A percentile compares a stretch with the other conserved stretches of the same genome.
These are phyloP conservation scores for Grosmannia huntii DNA, from an alignment of 2,329 filamentous ascomycete genomes.

Conservation along the genomic window DNA sequence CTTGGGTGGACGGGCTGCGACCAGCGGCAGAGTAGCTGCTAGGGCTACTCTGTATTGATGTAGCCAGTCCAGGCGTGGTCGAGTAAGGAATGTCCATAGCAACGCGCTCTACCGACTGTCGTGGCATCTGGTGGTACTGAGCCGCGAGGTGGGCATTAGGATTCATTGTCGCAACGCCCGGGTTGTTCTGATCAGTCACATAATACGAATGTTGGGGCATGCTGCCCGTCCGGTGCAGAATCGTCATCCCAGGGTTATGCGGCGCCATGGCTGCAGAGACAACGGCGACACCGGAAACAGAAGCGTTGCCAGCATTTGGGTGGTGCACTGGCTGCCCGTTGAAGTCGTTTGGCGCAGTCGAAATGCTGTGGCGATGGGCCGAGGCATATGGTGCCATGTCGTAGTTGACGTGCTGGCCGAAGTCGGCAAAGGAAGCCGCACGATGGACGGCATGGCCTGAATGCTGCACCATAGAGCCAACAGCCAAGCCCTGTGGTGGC, in stretches of 20 bases:
- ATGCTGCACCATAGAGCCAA: conserved; percentile 19
- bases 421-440: conserved; percentile 41
- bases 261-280: conserved; percentile 5
- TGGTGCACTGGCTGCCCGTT: conserved; percentile 29
- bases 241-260: conserved; percentile 28
- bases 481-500: conserved; percentile 22
- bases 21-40: conserved; percentile 43
- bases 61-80: conserved; percentile 30
- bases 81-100: conserved; percentile 38
- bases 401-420: conserved; percentile 33
- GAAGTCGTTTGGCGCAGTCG: conserved; percentile 30
- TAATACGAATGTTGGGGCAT: conserved; percentile 38
- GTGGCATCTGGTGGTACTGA: conserved; percentile 36
- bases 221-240: conserved; percentile 35
- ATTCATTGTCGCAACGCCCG: conserved; percentile 49
- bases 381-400: conserved; percentile 29
- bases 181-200: conserved; percentile 48
- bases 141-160: conserved; percentile 28
- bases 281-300: conserved; percentile 1
- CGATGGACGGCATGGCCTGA: conserved; percentile 31
- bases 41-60: conserved; percentile 45
- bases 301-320: neutral
- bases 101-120: conserved; percentile 32
- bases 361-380: conserved; percentile 34
- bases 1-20: conserved; percentile 39